These are phyloP conservation scores for Podospora pseudoanserina DNA, from an alignment of 495 filamentous ascomycete species.

Conservation along the genomic window DNA sequence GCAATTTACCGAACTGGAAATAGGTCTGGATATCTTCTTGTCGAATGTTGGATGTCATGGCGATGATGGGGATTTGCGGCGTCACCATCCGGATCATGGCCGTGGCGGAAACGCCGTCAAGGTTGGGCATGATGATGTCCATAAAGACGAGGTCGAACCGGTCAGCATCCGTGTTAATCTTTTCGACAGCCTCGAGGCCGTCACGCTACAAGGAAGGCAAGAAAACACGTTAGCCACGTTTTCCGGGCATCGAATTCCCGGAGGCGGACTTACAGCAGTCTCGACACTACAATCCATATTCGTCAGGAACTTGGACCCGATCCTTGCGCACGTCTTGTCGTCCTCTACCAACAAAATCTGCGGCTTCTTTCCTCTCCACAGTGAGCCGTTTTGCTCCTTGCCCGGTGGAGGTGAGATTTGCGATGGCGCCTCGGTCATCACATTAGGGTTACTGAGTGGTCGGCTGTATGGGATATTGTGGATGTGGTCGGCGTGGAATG, in stretches of 20 bases:
- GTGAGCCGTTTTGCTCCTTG: slow-evolving; percentile 35
- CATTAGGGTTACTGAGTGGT: slow-evolving; percentile 38
- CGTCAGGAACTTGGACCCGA: slow-evolving; percentile 90
- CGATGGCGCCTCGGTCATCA: slow-evolving; percentile 26
- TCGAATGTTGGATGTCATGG: slow-evolving; percentile 98
- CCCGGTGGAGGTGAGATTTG: slow-evolving; percentile 30
- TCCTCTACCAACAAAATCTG: slow-evolving; percentile 92
- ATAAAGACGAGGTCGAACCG: slow-evolving; percentile 94
- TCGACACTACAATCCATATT: slow-evolving; percentile 87
- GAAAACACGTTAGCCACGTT: slow-evolving; percentile 2
- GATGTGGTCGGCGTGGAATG: slow-evolving; percentile 90
- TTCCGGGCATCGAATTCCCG: background rate
- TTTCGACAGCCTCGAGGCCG: slow-evolving; percentile 89
- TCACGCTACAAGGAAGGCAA: slow-evolving; percentile 43
- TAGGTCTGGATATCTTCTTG: slow-evolving; percentile 97
- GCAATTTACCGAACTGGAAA: slow-evolving; percentile 82
- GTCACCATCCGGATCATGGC: slow-evolving; percentile 90
- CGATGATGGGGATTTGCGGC: slow-evolving; percentile 80
- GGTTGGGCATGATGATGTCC: slow-evolving; percentile 98
- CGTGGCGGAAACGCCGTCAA: slow-evolving; percentile 93
- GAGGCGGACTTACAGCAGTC: slow-evolving; percentile 67
- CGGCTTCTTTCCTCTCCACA: slow-evolving; percentile 75
- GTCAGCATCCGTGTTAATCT: slow-evolving; percentile 68
- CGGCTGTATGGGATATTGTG: slow-evolving; percentile 83
- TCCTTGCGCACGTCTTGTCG: slow-evolving; percentile 87